Base-by-base conservation (phyloP, 2,329 filamentous ascomycete genomes). In the Lojkania enalia region DNA sequence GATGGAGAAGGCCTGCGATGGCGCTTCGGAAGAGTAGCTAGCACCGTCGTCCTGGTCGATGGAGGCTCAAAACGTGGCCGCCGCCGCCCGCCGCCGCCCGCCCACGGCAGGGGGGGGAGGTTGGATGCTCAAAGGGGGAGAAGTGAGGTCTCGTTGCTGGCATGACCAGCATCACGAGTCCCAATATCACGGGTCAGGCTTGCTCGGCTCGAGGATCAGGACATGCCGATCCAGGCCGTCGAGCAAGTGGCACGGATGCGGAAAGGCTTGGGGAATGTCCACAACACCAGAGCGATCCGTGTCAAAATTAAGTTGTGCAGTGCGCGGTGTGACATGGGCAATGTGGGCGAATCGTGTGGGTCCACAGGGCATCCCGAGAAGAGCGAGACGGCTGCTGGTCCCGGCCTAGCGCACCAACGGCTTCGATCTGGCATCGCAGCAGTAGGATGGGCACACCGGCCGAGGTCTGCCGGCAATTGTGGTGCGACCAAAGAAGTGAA, bases 111-210 rank as follows among this genome's bases (percentile, higher is more conserved):
- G 46, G 38, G 44, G 45, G 40, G 36, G 23, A 31, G 9, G 33
- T 20, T 19, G n/a, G 18, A 33, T 15, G 25, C 20, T 19, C 21
- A 37, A 32, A 35, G 31, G 21, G 32, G 16, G 48, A 42, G 39
- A 39, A 48, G 35, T 42, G 44, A 50, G 45, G 53, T 35, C 30
- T 39, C 42, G 29, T 39, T 48, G 39, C 39, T 53, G 35, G 42
- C 54, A 21, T 37, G 36, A 39, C 46, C 42, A 57, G 58, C 59
- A 57, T 52, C 49, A 53, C 46, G 41, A 39, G 51, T 57, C 58
- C 66, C 64, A 62, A 54, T 49, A 55, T 59, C 37, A 51, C 55
- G 64, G 57, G 63, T 60, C 56, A 54, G 63, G 64, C 63, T 61
- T 62, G 48, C 55, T 61, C 62, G 58, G 57, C 43, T 61, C 46